Base-by-base conservation (phyloP, 2,329 filamentous ascomycete species). In the Aspergillus tanneri region DNA sequence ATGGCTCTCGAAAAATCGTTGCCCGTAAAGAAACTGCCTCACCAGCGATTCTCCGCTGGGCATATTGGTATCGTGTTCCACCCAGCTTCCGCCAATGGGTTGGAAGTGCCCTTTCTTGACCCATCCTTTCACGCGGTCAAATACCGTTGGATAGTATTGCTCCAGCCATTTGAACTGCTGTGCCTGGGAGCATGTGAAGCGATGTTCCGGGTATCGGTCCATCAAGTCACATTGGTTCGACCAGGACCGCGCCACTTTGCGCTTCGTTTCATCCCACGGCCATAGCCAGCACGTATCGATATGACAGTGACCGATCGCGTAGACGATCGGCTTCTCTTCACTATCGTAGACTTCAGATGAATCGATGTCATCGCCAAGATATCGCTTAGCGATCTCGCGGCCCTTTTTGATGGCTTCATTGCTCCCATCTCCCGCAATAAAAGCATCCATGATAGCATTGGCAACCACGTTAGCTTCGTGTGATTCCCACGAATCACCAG, bases 81-180 rank as follows among this genome's bases (percentile, higher is more conserved):
- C 92, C 93, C 93, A 99, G 72, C 90, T 96, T 45, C 93, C 93
- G 55, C 93, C 93, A 59, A 99, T 92, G 11, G 91, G 91, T 58
- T 96, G 89, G 70, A 99, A 99, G 52, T 82, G 86, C 18, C 91
- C 92, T 61, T 91, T 84, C 70, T 89, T 89, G 52, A 97, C 86
- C 78, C 96, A 95, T 46, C 80, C 76, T 75, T 95, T 95, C 57
- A 99, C 92, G 12, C 92, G 86, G 58, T 95, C 87, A 66, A 90
- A 97, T 2, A 90, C 87, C 32, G 84, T 84, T 0, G 93, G 92
- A 65, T 99, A 99, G 56, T 89, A 77, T 59, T 87, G 76, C 72
- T 97, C 90, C 23, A 97, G 79, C 93, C 93, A 99, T 71, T 96
- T 96, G 78, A 89, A 99, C 68, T 99, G 93, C 67, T 99, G 93